phyloP scores from a whole-genome alignment of 106 monocot species.

The Triglochin maritima region DNA sequence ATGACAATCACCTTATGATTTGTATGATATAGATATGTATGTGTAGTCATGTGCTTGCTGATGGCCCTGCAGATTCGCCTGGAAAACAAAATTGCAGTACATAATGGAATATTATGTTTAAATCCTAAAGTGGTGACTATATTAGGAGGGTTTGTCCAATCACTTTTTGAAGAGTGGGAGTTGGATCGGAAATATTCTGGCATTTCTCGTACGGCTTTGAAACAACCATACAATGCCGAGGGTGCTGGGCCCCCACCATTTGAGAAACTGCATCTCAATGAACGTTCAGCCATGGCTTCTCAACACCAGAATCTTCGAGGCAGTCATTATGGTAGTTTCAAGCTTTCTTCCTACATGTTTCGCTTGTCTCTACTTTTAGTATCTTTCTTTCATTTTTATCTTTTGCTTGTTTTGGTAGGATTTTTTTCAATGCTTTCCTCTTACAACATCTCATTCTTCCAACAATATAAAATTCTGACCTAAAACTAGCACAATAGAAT shows the following conservation, averaged over 20 bases:
- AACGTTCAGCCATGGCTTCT: constrained; percentile 3
- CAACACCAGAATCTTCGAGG: constrained; percentile 12
- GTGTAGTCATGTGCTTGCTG: neutral
- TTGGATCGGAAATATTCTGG: constrained; percentile 81
- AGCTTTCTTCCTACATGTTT: neutral
- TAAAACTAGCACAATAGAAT: too few species aligned
- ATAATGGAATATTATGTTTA: constrained; percentile 77
- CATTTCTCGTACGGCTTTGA: constrained; percentile 43
- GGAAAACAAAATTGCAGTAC: constrained; percentile 55
- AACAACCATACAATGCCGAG: constrained; percentile 32
- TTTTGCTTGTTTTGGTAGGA: too few species aligned
- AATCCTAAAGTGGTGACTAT: constrained; percentile 48
- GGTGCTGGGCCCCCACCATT: constrained; percentile 68
- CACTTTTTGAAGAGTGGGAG: constrained; percentile 84
- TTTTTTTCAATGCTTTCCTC: too few species aligned
- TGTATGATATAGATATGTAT: too few species aligned
- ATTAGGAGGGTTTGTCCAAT: constrained; percentile 72
- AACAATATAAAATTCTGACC: too few species aligned
- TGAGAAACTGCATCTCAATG: constrained; percentile 55
- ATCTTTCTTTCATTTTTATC: too few species aligned
- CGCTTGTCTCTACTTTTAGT: too few species aligned
- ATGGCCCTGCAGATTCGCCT: constrained; percentile 37
- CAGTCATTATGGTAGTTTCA: constrained; percentile 15
- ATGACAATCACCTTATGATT: too few species aligned
- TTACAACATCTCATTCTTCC: too few species aligned